These are phyloP conservation scores for Podaxis sp. DNA, from an alignment of 768 basidiomycete genomes.

Conservation along the genomic window DNA sequence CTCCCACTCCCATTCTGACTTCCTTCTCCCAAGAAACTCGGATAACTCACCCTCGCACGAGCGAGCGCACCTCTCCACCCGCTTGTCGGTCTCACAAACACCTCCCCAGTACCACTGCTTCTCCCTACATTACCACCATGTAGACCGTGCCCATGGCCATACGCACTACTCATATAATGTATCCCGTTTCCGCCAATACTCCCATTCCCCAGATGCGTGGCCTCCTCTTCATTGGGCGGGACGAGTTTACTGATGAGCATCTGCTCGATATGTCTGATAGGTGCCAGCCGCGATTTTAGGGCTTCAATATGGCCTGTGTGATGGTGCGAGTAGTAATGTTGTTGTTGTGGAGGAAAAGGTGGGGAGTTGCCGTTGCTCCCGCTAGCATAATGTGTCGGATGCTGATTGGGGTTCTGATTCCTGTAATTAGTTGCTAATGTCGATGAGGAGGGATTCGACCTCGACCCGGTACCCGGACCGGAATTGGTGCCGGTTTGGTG, in stretches of 20 bases:
- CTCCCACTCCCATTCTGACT: conserved; percentile 14
- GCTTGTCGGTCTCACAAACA: conserved; percentile 63
- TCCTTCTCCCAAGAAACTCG: conserved; percentile 26
- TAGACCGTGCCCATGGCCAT: conserved; percentile 14
- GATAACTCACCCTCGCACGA: conserved; percentile 37
- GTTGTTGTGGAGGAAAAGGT: conserved; percentile 11
- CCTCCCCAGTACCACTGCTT: conserved; percentile 40
- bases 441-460: not conserved
- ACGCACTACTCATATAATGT: conserved; percentile 16
- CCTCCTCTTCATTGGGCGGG: conserved; percentile 63
- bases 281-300: conserved; percentile 60
- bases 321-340: conserved; percentile 22
- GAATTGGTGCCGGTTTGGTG: not conserved
- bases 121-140: not conserved
- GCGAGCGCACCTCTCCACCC: conserved; percentile 65
- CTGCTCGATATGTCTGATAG: conserved; percentile 69
- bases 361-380: conserved; percentile 10
- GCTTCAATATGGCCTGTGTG: conserved; percentile 45
- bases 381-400: not conserved
- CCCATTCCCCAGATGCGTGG: conserved; percentile 34
- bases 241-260: conserved; percentile 70
- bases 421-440: not conserved
- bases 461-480: not conserved
- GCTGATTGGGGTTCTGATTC: not conserved
- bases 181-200: conserved; percentile 23